These are phyloP conservation scores for Nigrospora osmanthi DNA, from an alignment of 2,329 filamentous ascomycete species.

Conservation along the genomic window DNA sequence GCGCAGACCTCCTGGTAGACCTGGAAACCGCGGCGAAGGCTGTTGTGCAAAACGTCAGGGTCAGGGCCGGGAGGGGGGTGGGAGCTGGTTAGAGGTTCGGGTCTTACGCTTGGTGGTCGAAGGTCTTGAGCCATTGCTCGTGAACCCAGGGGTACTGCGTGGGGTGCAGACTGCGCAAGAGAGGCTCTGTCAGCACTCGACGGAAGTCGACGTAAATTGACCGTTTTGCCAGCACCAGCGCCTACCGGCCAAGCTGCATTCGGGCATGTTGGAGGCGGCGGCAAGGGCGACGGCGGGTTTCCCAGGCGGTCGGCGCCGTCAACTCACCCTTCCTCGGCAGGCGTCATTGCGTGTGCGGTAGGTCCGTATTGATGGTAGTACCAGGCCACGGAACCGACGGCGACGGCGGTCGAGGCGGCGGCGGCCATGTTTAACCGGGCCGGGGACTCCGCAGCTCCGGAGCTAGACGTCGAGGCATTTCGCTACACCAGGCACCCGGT, in stretches of 20 bases:
- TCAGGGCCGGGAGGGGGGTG: neutral
- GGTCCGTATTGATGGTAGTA: conserved; percentile 96
- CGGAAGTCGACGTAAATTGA: too few species aligned
- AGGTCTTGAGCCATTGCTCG: conserved; percentile 85
- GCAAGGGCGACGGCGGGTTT: too few species aligned
- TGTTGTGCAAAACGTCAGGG: conserved; percentile 24
- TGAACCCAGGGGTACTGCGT: conserved; percentile 96
- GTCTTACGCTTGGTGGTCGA: conserved; percentile 90
- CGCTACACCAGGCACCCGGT: conserved; percentile 33
- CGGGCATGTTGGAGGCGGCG: too few species aligned
- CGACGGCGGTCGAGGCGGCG: conserved; percentile 76
- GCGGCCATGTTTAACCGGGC: conserved; percentile 82
- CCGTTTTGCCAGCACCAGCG: too few species aligned
- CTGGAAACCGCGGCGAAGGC: conserved; percentile 97
- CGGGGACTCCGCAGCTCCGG: conserved; percentile 61
- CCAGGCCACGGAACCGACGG: conserved; percentile 87
- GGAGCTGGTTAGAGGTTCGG: conserved; percentile 2
- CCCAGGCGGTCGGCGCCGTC: too few species aligned
- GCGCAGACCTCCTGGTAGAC: conserved; percentile 98
- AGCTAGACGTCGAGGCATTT: conserved; percentile 64
- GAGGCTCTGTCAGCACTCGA: too few species aligned
- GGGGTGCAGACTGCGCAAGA: conserved; percentile 68
- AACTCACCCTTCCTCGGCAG: conserved; percentile 96
- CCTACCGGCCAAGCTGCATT: too few species aligned
- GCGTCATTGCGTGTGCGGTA: conserved; percentile 80